Conservation (phyloP, 768 basidiomycete species). For the Trametes meyenii region DNA sequence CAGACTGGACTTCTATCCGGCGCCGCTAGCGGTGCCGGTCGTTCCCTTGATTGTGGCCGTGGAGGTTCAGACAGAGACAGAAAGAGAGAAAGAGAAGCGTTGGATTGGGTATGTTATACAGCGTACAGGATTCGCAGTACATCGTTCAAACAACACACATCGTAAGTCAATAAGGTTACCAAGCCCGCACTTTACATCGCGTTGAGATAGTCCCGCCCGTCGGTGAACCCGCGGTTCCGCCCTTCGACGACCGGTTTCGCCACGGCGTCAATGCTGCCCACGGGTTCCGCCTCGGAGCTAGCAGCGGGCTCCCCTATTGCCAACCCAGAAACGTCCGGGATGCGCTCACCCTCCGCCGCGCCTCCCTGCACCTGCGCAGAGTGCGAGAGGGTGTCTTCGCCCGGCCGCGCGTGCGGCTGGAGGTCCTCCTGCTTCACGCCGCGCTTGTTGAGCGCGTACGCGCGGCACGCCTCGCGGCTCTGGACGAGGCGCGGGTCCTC, state of each 20-base stretch:
- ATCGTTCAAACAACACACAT: not conserved
- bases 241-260: not conserved
- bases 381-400: conserved; percentile 54
- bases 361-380: conserved; percentile 6
- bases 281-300: not conserved
- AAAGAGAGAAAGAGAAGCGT: not conserved
- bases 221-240: not conserved
- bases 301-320: conserved; percentile 7
- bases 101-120: conserved; percentile 7
- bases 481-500: conserved; percentile 57
- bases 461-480: conserved; percentile 68
- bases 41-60: not conserved
- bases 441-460: conserved; percentile 62
- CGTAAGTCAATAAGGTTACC: conserved; percentile 10
- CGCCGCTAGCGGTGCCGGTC: conserved; percentile 11
- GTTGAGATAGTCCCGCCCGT: not conserved
- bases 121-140: conserved; percentile 15
- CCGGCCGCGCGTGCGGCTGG: conserved; percentile 59
- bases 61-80: not conserved
- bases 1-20: conserved; percentile 15
- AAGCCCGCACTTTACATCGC: not conserved
- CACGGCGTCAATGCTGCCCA: not conserved
- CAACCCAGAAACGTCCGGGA: not conserved
- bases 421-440: conserved; percentile 63
- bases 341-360: not conserved